Percentiles rank a stretch among this genome's conserved stretches.
phyloP scores from a whole-genome alignment of 1,284 basidiomycete species.

The Apiotrichum sp. region DNA sequence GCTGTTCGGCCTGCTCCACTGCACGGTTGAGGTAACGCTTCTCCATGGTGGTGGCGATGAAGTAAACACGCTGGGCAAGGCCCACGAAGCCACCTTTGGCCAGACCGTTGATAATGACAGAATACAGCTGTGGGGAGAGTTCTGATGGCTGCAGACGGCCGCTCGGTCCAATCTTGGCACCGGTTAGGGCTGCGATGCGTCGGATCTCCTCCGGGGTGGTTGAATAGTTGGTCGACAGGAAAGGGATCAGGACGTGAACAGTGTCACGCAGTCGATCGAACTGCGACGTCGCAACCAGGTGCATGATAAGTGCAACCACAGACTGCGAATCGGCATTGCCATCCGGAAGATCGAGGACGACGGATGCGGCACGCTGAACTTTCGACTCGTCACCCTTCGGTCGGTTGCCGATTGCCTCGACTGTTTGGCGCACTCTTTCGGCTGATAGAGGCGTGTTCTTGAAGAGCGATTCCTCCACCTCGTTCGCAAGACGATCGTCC shows the following conservation, averaged over 20 bases:
- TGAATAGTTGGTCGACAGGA: constrained; percentile 17
- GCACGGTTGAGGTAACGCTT: background rate
- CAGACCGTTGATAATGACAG: constrained; percentile 23
- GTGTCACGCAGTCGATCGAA: constrained; percentile 23
- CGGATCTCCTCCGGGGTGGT: constrained; percentile 7
- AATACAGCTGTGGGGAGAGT: constrained; percentile 21
- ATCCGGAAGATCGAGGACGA: background rate
- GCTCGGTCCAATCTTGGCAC: background rate
- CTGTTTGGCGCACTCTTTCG: too few species aligned
- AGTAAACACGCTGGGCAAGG: constrained; percentile 33
- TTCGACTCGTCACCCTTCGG: too few species aligned
- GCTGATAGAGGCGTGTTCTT: background rate
- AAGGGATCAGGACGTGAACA: constrained; percentile 31
- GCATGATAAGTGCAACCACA: constrained; percentile 20
- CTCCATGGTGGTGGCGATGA: constrained; percentile 16
- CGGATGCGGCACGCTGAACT: too few species aligned
- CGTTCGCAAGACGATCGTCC: constrained; percentile 2
- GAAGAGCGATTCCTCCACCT: constrained; percentile 10
- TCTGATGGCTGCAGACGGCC: constrained; percentile 13
- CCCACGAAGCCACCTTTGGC: constrained; percentile 26
- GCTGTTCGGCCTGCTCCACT: background rate
- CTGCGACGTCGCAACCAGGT: constrained; percentile 28
- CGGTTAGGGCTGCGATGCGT: background rate
- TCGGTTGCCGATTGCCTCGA: too few species aligned
- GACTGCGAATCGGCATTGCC: constrained; percentile 18